Conservation (phyloP, 2,329 filamentous ascomycete species). For the Cladophialophora carrionii region DNA sequence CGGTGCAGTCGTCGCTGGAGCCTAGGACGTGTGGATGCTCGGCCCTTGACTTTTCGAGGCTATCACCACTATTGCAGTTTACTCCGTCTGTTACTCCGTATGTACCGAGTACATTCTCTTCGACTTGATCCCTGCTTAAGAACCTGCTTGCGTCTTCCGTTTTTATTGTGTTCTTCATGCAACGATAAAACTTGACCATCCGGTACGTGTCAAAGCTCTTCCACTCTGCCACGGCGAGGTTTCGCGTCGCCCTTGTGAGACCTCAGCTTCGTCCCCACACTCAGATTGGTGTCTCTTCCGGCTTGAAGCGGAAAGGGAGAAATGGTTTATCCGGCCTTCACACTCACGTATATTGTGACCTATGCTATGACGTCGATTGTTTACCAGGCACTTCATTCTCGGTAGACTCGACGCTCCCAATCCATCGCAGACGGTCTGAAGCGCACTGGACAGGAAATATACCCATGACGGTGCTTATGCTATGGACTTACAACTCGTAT, state of each 20-base stretch:
- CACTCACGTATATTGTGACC: neutral
- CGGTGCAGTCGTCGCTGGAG: too few relatives aligned
- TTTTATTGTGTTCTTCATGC: too few relatives aligned
- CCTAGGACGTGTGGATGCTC: too few relatives aligned
- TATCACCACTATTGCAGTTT: too few relatives aligned
- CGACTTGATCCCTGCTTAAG: too few relatives aligned
- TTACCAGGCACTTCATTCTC: neutral
- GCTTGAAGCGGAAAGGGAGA: neutral
- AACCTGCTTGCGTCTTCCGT: too few relatives aligned
- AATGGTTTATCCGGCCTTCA: constrained; percentile 5
- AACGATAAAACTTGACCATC: too few relatives aligned
- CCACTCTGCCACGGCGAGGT: too few relatives aligned
- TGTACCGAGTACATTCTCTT: too few relatives aligned
- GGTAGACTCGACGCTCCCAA: neutral
- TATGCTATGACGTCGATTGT: neutral
- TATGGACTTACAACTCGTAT: neutral
- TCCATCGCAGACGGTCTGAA: neutral
- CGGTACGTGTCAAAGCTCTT: too few relatives aligned
- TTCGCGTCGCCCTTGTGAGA: neutral
- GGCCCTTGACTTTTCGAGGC: too few relatives aligned
- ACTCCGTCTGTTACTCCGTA: too few relatives aligned
- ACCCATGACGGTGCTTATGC: neutral
- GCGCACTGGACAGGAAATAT: neutral
- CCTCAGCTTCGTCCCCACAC: neutral
- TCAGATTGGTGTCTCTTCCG: neutral